phyloP scores from a whole-genome alignment of 2,329 filamentous ascomycete species.

The Nemania diffusa region DNA sequence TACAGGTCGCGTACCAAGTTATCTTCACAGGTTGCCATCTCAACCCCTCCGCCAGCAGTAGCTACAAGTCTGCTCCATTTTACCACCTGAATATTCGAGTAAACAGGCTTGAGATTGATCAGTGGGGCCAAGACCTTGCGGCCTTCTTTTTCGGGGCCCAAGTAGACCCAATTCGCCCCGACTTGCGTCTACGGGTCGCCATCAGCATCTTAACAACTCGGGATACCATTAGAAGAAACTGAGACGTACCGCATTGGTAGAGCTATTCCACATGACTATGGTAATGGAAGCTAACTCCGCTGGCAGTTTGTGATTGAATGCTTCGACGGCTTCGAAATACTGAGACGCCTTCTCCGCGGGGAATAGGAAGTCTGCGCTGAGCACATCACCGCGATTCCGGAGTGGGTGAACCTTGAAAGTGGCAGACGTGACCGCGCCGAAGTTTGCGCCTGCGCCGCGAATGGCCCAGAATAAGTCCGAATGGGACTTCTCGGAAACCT shows the following conservation, averaged over 20 bases:
- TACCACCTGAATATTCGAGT: no score
- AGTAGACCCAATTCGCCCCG: conserved; percentile 32
- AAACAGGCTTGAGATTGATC: conserved; percentile 19
- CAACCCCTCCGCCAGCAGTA: neutral
- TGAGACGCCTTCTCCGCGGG: neutral
- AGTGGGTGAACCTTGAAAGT: conserved; percentile 32
- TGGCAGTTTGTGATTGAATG: conserved; percentile 4
- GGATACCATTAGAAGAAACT: no score
- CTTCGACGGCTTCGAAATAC: conserved; percentile 10
- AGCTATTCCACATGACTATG: neutral
- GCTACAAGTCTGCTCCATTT: neutral
- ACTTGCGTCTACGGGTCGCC: conserved; percentile 37
- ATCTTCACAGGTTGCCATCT: neutral
- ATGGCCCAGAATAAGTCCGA: conserved; percentile 42
- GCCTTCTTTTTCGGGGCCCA: conserved; percentile 32
- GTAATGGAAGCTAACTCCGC: neutral
- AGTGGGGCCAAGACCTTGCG: conserved; percentile 31
- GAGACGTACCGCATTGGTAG: conserved; percentile 14
- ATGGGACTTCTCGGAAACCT: conserved; percentile 28
- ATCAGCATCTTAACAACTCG: no score
- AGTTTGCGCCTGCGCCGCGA: conserved; percentile 41
- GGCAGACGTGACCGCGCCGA: conserved; percentile 40
- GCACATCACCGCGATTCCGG: conserved; percentile 15
- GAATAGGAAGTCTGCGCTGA: conserved; percentile 1
- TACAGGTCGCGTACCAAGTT: conserved; percentile 15